Evolutionary conservation across 345 rosid genomes (phyloP).

Genomic region (Erodium maritimum): DNA sequence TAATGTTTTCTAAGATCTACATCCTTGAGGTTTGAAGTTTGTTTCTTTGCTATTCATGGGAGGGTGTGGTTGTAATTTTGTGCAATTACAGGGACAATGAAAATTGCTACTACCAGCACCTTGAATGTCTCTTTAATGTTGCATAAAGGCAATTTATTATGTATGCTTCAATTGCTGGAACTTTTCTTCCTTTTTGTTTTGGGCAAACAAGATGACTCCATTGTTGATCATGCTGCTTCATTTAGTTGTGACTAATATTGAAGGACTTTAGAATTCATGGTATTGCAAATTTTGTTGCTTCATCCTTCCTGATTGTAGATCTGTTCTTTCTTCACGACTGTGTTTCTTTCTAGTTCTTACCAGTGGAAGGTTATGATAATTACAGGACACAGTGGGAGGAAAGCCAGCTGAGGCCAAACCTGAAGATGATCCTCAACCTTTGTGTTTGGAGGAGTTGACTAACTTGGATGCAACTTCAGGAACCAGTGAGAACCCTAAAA

Average conservation of each 20-base stretch:
- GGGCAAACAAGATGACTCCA: background rate
- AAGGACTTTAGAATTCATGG: too few species aligned
- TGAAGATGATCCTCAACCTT: constrained; percentile 9
- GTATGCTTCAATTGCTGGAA: background rate
- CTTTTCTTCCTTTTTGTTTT: background rate
- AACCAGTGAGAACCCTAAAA: constrained; percentile 15
- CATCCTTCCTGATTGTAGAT: background rate
- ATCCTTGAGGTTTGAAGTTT: background rate
- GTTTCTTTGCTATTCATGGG: too few species aligned
- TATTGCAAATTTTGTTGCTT: background rate
- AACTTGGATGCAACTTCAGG: constrained; percentile 24
- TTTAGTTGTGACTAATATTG: background rate
- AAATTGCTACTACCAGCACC: background rate
- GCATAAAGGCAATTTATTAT: background rate
- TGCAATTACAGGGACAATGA: background rate
- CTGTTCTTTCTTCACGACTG: background rate
- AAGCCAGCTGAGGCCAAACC: constrained; percentile 16
- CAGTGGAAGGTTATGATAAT: background rate
- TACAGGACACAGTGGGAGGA: constrained; percentile 28
- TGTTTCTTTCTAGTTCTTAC: background rate
- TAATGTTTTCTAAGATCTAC: background rate
- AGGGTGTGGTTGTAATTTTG: background rate
- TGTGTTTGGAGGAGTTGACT: constrained; percentile 20
- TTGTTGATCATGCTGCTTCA: background rate
- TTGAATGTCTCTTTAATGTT: background rate